Conservation (phyloP, 306 rosid species). For the Prosopis cineraria region DNA sequence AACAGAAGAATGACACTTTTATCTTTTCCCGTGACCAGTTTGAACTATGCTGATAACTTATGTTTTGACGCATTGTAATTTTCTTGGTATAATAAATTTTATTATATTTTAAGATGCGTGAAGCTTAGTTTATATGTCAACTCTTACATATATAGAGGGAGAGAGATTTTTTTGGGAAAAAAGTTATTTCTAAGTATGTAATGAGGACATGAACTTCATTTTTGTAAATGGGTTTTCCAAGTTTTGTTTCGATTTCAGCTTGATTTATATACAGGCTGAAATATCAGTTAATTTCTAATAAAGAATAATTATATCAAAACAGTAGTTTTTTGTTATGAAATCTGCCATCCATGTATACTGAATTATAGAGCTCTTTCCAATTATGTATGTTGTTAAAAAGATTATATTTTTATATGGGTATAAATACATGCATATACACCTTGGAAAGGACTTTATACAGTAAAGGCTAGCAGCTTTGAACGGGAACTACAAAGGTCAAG, state of each 20-base stretch:
- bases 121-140: background rate
- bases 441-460: constrained; percentile 22
- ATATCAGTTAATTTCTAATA: constrained; percentile 10
- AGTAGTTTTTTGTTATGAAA: background rate
- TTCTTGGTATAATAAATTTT: background rate
- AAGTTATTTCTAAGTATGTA: background rate
- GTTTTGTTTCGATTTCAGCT: constrained; percentile 25
- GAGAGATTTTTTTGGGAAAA: background rate
- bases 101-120: background rate
- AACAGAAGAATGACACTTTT: background rate
- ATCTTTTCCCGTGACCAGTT: background rate
- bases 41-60: background rate
- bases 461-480: constrained; percentile 35
- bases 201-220: constrained; percentile 25
- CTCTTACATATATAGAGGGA: background rate
- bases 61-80: background rate
- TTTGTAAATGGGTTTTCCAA: constrained; percentile 11
- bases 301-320: constrained; percentile 10
- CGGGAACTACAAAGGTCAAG: constrained; percentile 38
- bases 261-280: constrained; percentile 33
- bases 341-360: background rate
- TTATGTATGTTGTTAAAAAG: background rate
- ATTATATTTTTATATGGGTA: constrained; percentile 2
- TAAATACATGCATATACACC: constrained; percentile 1
- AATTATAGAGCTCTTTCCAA: background rate